Conservation (phyloP, 495 filamentous ascomycete species). For the Aspergillus coremiiformis region DNA sequence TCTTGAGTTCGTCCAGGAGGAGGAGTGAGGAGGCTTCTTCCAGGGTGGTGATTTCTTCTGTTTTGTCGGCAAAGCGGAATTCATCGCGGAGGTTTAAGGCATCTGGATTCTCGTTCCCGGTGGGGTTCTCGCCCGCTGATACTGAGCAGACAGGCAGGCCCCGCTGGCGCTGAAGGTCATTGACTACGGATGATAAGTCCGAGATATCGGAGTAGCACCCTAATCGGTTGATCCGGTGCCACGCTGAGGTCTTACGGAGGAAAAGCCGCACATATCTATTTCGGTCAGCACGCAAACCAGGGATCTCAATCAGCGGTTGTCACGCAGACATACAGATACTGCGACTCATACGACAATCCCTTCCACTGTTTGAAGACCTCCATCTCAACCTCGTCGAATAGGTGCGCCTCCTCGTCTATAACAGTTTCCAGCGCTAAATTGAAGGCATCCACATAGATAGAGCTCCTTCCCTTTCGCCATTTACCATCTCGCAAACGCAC, state of each 20-base stretch:
- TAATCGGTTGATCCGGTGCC: conserved; percentile 77
- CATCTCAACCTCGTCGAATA: conserved; percentile 77
- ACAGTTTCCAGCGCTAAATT: conserved; percentile 89
- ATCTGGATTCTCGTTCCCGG: conserved; percentile 39
- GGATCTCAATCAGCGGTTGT: not conserved
- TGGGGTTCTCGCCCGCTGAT: conserved; percentile 34
- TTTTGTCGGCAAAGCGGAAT: conserved; percentile 77
- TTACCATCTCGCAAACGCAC: conserved; percentile 46
- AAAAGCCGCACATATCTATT: conserved; percentile 84
- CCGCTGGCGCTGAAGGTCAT: conserved; percentile 42
- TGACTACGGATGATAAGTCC: conserved; percentile 58
- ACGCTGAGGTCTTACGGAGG: conserved; percentile 85
- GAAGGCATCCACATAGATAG: conserved; percentile 97
- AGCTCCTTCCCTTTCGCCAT: conserved; percentile 62
- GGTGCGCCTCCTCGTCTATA: conserved; percentile 76
- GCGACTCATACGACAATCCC: conserved; percentile 70
- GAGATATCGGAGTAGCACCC: conserved; percentile 77
- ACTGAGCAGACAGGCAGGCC: conserved; percentile 32
- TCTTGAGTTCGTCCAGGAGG: conserved; percentile 77
- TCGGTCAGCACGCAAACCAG: not conserved
- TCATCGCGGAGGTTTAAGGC: conserved; percentile 38
- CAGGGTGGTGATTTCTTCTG: conserved; percentile 64
- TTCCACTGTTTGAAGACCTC: conserved; percentile 72
- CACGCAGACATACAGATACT: conserved; percentile 65
- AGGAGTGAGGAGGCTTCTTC: conserved; percentile 82